Percentiles rank a stretch among this genome's conserved stretches.
phyloP scores from a whole-genome alignment of 1,139 yeast species.

The Lodderomyces parapsilosis region DNA sequence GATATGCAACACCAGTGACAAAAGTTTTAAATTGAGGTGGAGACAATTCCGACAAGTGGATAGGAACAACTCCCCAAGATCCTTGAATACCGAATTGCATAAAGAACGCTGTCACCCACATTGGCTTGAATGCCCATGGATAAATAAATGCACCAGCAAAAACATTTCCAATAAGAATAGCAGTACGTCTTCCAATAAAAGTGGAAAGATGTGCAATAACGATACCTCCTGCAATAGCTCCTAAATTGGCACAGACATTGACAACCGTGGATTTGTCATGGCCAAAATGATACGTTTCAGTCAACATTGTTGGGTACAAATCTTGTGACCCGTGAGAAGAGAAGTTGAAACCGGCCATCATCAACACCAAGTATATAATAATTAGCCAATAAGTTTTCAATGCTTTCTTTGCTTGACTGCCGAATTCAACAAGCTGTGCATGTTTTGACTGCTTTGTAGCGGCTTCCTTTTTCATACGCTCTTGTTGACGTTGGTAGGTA shows the following conservation, averaged over 20 bases:
- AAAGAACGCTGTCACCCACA: slow-evolving; percentile 73
- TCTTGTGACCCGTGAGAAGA: slow-evolving; percentile 42
- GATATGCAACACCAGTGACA: slow-evolving; percentile 74
- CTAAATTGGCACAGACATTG: slow-evolving; percentile 37
- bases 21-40: slow-evolving; percentile 73
- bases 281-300: slow-evolving; percentile 27
- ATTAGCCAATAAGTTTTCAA: slow-evolving; percentile 39
- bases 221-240: slow-evolving; percentile 40
- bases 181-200: slow-evolving; percentile 35
- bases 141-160: slow-evolving; percentile 66
- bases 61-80: slow-evolving; percentile 84
- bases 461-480: slow-evolving; percentile 18
- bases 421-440: slow-evolving; percentile 10
- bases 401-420: slow-evolving; percentile 25
- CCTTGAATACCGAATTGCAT: slow-evolving; percentile 83
- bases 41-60: slow-evolving; percentile 74
- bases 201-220: slow-evolving; percentile 36
- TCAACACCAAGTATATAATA: slow-evolving; percentile 31
- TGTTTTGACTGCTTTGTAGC: slow-evolving; percentile 12
- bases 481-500: slow-evolving; percentile 27
- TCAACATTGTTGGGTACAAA: slow-evolving; percentile 37
- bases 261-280: slow-evolving; percentile 34
- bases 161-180: slow-evolving; percentile 54
- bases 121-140: slow-evolving; percentile 67
- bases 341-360: slow-evolving; percentile 46